phyloP scores from a whole-genome alignment of 2,329 filamentous ascomycete species.

The Arthrobotrys conoides region DNA sequence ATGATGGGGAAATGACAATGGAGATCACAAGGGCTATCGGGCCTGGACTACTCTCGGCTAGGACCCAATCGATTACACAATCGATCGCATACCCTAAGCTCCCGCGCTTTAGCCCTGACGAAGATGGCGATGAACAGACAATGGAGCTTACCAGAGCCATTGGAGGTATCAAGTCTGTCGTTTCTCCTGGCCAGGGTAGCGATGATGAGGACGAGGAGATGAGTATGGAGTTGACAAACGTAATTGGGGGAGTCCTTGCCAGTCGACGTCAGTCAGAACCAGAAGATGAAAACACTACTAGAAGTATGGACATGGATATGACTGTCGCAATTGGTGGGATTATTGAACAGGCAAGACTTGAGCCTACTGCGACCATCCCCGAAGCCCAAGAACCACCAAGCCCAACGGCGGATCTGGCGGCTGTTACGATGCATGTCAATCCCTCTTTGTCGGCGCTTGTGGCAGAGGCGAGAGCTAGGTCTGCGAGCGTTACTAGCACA shows the following conservation, averaged over 20 bases:
- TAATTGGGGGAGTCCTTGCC: constrained; percentile 81
- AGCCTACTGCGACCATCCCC: constrained; percentile 66
- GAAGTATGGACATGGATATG: constrained; percentile 76
- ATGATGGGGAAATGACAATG: constrained; percentile 68
- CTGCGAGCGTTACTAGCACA: constrained; percentile 45
- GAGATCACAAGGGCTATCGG: constrained; percentile 63
- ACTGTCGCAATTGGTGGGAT: constrained; percentile 77
- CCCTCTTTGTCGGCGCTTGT: constrained; percentile 51
- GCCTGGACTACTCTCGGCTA: constrained; percentile 43
- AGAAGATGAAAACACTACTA: constrained; percentile 65
- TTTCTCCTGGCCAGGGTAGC: constrained; percentile 25
- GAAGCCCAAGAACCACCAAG: constrained; percentile 65
- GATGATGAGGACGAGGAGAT: constrained; percentile 62
- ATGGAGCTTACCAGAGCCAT: constrained; percentile 72
- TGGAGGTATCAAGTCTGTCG: constrained; percentile 70
- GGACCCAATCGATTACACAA: constrained; percentile 37
- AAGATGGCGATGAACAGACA: constrained; percentile 59
- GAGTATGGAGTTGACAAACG: constrained; percentile 88
- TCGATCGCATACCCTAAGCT: constrained; percentile 49
- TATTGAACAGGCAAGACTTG: constrained; percentile 68
- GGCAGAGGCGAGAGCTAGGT: constrained; percentile 56
- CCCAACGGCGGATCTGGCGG: constrained; percentile 42
- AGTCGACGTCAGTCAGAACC: constrained; percentile 21
- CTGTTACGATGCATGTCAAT: constrained; percentile 55
- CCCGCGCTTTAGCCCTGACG: constrained; percentile 51